A percentile compares a stretch with the other conserved stretches of the same genome.
These are phyloP conservation scores for Dionaea muscipula DNA, from an alignment of 179 eudicot genomes.

Conservation along the genomic window DNA sequence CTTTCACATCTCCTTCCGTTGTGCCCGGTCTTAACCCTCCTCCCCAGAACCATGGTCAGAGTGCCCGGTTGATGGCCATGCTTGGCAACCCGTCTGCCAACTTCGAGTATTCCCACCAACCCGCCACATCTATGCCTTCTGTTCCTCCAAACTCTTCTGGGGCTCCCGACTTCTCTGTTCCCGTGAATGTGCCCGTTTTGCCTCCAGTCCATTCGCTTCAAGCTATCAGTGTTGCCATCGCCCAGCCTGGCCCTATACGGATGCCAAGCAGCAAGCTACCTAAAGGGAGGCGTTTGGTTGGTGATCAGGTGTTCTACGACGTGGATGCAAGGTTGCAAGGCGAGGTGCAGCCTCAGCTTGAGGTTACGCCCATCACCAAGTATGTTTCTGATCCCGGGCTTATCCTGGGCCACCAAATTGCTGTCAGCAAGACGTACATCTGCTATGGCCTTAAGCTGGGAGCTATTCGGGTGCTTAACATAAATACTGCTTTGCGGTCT, in stretches of 20 bases:
- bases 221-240: constrained; percentile 11
- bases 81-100: constrained; percentile 36
- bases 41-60: constrained; percentile 40
- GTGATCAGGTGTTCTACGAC: constrained; percentile 50
- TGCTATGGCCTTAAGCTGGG: constrained; percentile 94
- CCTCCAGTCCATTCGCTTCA: constrained; percentile 21
- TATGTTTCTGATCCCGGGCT: constrained; percentile 87
- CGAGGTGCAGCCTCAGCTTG: constrained; percentile 94
- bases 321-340: constrained; percentile 64
- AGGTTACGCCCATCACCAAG: constrained; percentile 92
- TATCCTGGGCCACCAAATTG: constrained; percentile 81
- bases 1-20: constrained; percentile 56
- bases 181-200: constrained; percentile 10
- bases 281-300: constrained; percentile 66
- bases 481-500: constrained; percentile 78
- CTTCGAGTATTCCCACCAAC: constrained; percentile 27
- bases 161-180: constrained; percentile 28
- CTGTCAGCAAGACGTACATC: constrained; percentile 75
- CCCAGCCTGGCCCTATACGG: constrained; percentile 34
- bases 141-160: constrained; percentile 31
- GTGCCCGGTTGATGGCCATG: constrained; percentile 73
- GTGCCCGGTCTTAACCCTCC: constrained; percentile 37
- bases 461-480: constrained; percentile 76
- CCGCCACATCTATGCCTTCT: constrained; percentile 21
- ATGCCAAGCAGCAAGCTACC: constrained; percentile 78